A percentile compares a stretch with the other conserved stretches of the same genome.
phyloP scores from a whole-genome alignment of 331 rosid genomes.

The Malus hybrid region DNA sequence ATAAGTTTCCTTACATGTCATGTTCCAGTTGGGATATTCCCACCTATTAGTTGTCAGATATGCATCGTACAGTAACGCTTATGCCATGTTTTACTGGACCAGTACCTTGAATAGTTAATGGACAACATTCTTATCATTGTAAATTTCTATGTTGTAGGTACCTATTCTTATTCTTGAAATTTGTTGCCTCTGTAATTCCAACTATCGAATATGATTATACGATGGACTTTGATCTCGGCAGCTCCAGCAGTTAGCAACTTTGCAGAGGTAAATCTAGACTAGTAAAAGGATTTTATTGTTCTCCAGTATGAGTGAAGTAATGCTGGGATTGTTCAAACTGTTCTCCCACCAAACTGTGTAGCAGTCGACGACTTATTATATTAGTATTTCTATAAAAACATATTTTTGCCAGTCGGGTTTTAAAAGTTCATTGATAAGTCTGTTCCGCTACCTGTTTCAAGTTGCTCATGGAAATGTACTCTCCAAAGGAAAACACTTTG shows the following conservation, averaged over 20 bases:
- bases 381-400: no score
- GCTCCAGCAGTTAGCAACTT: slow-evolving; percentile 56
- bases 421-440: no score
- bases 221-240: slow-evolving; percentile 94
- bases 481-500: no score
- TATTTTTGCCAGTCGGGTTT: no score
- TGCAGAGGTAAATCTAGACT: slow-evolving; percentile 22
- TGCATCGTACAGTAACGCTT: background rate
- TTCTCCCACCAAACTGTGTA: no score
- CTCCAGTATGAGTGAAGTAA: background rate
- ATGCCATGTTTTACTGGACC: background rate
- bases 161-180: slow-evolving; percentile 86
- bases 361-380: no score
- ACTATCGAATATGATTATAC: slow-evolving; percentile 96
- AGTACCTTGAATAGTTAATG: background rate
- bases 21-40: no score
- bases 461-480: no score
- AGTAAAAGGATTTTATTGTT: background rate
- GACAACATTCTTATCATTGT: background rate
- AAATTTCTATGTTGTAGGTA: slow-evolving; percentile 45
- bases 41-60: background rate
- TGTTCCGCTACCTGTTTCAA: no score
- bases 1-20: no score
- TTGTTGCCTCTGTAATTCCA: slow-evolving; percentile 94
- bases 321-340: background rate